A percentile compares a stretch with the other conserved stretches of the same genome.
These are phyloP conservation scores for Pseudogymnoascus sp. DNA, from an alignment of 2,329 filamentous ascomycete species.

Conservation along the genomic window DNA sequence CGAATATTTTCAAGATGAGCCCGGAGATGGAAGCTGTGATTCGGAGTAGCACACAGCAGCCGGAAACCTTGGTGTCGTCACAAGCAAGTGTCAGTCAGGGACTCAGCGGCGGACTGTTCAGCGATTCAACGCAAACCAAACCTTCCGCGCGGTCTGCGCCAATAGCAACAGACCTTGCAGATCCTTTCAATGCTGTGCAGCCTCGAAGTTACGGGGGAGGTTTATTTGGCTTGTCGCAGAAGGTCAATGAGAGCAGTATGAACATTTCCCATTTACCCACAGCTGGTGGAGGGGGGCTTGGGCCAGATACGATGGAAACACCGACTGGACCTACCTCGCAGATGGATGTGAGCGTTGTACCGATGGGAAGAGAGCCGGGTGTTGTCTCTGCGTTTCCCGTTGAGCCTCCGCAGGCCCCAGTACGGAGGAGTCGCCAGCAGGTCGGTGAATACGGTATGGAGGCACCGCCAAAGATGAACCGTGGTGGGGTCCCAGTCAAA, in stretches of 20 bases:
- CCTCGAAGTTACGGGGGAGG: conserved; percentile 23
- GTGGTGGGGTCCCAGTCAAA: conserved; percentile 23
- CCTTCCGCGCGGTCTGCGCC: conserved; percentile 18
- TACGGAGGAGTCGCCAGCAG: conserved; percentile 28
- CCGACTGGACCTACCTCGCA: conserved; percentile 43
- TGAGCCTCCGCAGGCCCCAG: conserved; percentile 42
- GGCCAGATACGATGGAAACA: conserved; percentile 55
- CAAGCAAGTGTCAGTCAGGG: conserved; percentile 25
- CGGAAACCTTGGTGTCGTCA: background rate
- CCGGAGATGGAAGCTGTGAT: conserved; percentile 50
- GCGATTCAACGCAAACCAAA: conserved; percentile 23
- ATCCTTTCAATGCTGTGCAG: conserved; percentile 27
- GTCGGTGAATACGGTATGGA: conserved; percentile 28
- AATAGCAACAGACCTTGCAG: conserved; percentile 22
- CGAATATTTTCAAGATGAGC: conserved; percentile 77
- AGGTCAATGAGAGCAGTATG: conserved; percentile 29
- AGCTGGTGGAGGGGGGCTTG: conserved; percentile 23
- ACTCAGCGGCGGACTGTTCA: conserved; percentile 24
- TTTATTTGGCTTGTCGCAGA: conserved; percentile 27
- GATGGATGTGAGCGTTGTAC: conserved; percentile 27
- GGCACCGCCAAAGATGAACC: conserved; percentile 28
- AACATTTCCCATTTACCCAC: conserved; percentile 28
- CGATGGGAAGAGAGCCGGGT: conserved; percentile 23
- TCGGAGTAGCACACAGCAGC: conserved; percentile 20
- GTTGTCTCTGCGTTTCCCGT: conserved; percentile 22